phyloP scores from a whole-genome alignment of 345 rosid genomes.

The Eucalyptus pauciflora region DNA sequence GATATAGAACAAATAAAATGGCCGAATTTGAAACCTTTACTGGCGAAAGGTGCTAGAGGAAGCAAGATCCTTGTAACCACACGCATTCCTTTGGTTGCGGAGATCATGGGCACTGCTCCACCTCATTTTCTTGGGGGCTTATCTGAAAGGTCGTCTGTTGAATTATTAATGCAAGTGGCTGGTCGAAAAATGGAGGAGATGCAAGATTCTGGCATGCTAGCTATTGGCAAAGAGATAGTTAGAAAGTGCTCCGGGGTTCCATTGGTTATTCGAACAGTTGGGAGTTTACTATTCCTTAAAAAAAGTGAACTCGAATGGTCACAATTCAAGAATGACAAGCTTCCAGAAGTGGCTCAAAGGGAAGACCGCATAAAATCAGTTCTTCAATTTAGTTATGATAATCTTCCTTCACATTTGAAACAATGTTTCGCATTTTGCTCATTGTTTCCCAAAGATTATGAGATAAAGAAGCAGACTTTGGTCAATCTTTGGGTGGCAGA shows the following conservation, averaged over 20 bases:
- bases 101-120: too few relatives aligned
- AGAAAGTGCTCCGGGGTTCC: neutral
- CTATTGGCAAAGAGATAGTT: neutral
- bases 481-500: too few relatives aligned
- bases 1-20: too few relatives aligned
- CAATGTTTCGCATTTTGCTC: neutral
- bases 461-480: too few relatives aligned
- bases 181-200: neutral
- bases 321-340: neutral
- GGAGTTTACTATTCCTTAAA: neutral
- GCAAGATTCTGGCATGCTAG: neutral
- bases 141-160: too few relatives aligned
- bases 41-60: too few relatives aligned
- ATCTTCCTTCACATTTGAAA: neutral
- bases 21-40: too few relatives aligned
- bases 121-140: too few relatives aligned
- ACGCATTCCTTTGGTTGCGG: too few relatives aligned
- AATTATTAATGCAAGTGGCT: too few relatives aligned
- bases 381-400: neutral
- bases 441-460: too few relatives aligned
- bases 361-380: accelerated
- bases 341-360: accelerated
- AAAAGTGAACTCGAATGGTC: accelerated
- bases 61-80: too few relatives aligned
- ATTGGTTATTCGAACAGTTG: neutral